Percentiles rank a stretch among this genome's conserved stretches.
phyloP scores from a whole-genome alignment of 495 filamentous ascomycete species.

The Cenococcum geophilum region DNA sequence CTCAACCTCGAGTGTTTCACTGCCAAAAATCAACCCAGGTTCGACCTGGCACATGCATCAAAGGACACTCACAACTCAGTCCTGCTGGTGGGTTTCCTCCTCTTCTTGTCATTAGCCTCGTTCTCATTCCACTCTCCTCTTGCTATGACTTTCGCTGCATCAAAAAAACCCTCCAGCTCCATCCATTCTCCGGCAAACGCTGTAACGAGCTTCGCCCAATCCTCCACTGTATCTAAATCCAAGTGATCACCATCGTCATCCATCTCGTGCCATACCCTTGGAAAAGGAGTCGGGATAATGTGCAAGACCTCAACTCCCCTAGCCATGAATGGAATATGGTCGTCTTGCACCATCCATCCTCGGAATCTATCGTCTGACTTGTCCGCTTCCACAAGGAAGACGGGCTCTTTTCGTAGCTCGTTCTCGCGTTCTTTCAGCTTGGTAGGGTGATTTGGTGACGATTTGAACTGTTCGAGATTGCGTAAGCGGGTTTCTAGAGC shows the following conservation, averaged over 20 bases:
- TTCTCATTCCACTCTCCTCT: neutral
- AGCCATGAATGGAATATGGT: constrained; percentile 82
- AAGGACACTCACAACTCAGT: constrained; percentile 7
- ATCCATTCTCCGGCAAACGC: constrained; percentile 92
- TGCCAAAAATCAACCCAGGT: neutral
- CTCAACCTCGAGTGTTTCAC: neutral
- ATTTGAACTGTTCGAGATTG: constrained; percentile 47
- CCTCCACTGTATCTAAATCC: constrained; percentile 73
- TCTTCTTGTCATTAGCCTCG: neutral
- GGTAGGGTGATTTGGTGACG: constrained; percentile 39
- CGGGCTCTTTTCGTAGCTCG: constrained; percentile 1
- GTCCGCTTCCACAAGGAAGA: neutral
- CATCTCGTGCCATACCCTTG: constrained; percentile 77
- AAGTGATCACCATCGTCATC: constrained; percentile 82
- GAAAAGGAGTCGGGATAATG: constrained; percentile 77
- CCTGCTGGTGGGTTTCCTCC: neutral
- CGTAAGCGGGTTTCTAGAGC: constrained; percentile 64
- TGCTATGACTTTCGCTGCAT: neutral
- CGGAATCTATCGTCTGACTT: constrained; percentile 10
- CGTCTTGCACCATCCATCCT: constrained; percentile 55
- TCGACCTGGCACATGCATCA: neutral
- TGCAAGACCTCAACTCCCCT: constrained; percentile 85
- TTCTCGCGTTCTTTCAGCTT: constrained; percentile 3
- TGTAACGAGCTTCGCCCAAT: constrained; percentile 77
- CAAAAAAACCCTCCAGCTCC: constrained; percentile 43